A percentile compares a stretch with the other conserved stretches of the same genome.
phyloP scores from a whole-genome alignment of 2,329 filamentous ascomycete genomes.

The Trichophyton equinum region DNA sequence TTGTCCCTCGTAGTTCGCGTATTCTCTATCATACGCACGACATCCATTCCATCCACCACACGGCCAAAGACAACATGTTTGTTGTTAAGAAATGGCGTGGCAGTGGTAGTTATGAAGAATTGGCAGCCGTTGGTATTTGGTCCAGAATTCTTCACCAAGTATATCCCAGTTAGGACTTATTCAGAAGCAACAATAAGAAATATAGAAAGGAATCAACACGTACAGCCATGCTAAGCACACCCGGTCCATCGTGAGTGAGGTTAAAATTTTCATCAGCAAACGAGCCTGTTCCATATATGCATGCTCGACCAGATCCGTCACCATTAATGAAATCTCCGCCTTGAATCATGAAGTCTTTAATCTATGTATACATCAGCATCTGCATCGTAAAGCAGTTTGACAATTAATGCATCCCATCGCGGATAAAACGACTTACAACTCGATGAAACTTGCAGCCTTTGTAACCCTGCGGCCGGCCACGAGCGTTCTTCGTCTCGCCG shows the following conservation, averaged over 20 bases:
- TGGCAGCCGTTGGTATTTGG: constrained; percentile 89
- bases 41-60: constrained; percentile 78
- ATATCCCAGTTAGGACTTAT: background rate
- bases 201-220: constrained; percentile 26
- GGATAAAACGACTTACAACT: constrained; percentile 49
- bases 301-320: constrained; percentile 77
- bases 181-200: constrained; percentile 5
- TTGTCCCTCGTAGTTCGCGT: constrained; percentile 75
- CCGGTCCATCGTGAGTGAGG: constrained; percentile 64
- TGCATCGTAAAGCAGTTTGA: background rate
- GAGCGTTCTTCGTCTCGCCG: constrained; percentile 69
- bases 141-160: constrained; percentile 59
- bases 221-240: constrained; percentile 87
- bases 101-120: constrained; percentile 90
- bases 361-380: constrained; percentile 39
- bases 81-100: constrained; percentile 74
- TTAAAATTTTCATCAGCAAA: constrained; percentile 88
- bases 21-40: constrained; percentile 84
- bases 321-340: constrained; percentile 92
- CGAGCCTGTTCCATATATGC: constrained; percentile 71
- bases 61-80: constrained; percentile 96
- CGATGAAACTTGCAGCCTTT: constrained; percentile 91
- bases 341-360: constrained; percentile 95
- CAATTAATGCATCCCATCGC: background rate
- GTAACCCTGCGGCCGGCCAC: constrained; percentile 76